Base-by-base conservation (phyloP, 2,329 filamentous ascomycete genomes). In the Penicillium sp. region DNA sequence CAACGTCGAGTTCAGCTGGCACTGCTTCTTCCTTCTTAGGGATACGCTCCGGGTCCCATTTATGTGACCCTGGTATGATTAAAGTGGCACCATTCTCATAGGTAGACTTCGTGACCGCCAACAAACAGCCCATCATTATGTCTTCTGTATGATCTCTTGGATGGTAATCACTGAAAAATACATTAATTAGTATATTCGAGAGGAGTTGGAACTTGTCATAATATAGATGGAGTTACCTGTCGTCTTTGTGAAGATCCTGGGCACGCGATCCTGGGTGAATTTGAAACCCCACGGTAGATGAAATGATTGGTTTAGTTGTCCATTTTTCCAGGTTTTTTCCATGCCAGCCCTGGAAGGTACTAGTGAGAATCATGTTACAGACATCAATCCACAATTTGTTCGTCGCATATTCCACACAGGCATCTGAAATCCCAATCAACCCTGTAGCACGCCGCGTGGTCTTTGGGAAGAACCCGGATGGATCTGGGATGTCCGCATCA, bases 361-460 rank as follows among this genome's bases (percentile, higher is more conserved):
- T 44, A 15, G 41, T 32, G 5, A 44, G 41, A n/a, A 44, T 44
- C 33, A 9, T 13, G 17, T 44, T 44, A 12, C 41, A 44, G 41
- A 44, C 27, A 15, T 44, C 41, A 33, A 44, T 44, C 41, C 41
- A 44, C 29, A 44, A 9, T 20, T 44, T 33, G n/a, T 44, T 44
- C 2, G 41, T 44, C 8, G 27, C 41, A 24, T 44, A 44, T n/a
- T 44, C 41, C 23, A 44, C 41, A n/a, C 41, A 44, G n/a, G 41
- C 41, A n/a, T 44, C 41, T 15, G 41, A 44, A n/a, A 44, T 26
- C 4, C 41, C 41, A 33, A 44, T 44, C 29, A 44, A 24, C 15
- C 41, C 41, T 21, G 41, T 44, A 21, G 41, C 41, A 3, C 41
- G 41, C 23, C 41, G 26, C 7, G 41, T 44, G 2, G 18, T 32